Base-by-base conservation (phyloP, 805 yeast genomes). In the Lipomyces sp. region DNA sequence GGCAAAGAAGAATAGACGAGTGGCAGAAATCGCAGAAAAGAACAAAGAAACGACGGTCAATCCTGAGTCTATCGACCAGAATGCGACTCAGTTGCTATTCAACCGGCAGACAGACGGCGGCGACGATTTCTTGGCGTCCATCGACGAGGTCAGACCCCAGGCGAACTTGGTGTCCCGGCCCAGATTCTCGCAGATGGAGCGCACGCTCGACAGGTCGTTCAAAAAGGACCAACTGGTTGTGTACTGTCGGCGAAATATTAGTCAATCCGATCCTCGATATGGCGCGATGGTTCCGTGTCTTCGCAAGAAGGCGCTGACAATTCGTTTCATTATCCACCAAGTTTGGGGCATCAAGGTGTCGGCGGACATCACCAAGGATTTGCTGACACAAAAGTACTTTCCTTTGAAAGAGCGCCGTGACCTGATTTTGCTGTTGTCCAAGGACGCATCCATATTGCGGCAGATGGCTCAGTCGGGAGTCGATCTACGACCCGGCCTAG, bases 271-370 rank as follows among this genome's bases (percentile, higher is more conserved):
- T 19, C 10, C 4, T 10, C n/a, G n/a, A 5, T 13, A 19, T 14
- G 39, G 18, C 24, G 19, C 21, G 14, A 21, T 13, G n/a, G 28
- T 21, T 10, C 8, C 10, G 16, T 4, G 28, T 7, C 19, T 22
- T 5, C 19, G n/a, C 16, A 26, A 42, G 29, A 33, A 38, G n/a
- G 29, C n/a, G 16, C 19, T 36, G 26, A 18, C 38, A 13, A 26
- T 53, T 18, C n/a, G 24, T 5, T 36, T 21, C 23, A 45, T 53
- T 29, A 38, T 47, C 29, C 37, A 37, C 22, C 26, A 32, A 2
- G n/a, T 49, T 8, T 53, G 57, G 57, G 45, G 42, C 10, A 38
- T 53, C 3, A 33, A 38, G 26, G 39, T 49, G 22, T 53, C 57
- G 2, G 40, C 39, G 5, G 45, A 40, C 18, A 32, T 49, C 5